Evolutionary conservation across 2,329 filamentous ascomycete species (phyloP), one percentile per base, ranked within the genome.

Genomic region (Cercospora citrullina): DNA sequence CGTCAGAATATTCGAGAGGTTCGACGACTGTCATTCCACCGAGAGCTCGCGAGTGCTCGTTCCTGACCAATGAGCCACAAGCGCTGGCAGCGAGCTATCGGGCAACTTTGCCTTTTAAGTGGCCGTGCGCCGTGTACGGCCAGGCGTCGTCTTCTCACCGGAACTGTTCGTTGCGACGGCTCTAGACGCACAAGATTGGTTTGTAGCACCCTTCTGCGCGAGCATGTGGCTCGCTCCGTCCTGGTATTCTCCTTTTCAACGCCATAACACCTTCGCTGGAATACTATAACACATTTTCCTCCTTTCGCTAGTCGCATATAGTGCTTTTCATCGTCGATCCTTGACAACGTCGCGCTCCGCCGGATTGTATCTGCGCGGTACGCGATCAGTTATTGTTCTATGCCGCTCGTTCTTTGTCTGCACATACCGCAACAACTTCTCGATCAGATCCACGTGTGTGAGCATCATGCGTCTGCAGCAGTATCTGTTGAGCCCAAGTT

Each of bases 381-480:
- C 26, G 51, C 18, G 5, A 21, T 70, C 39, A 69, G 70, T 68
- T 30, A 61, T 58, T 18, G 9, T 23, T 26, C 12, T 18, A 14
- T 21, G 36, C 58, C 31, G 51, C 14, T n/a, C 48, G 55, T 42
- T 26, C 31, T 42, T n/a, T 10, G 12, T 36, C 53, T 30, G 63
- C 26, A 75, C 87, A 75, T 89, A 96, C 92, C 94, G 92, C 73
- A 99, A 88, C 61, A 99, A 88, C 84, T 99, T 99, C 86, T 99
- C 95, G 75, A 99, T 97, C 70, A 99, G 86, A 80, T 99, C 95
- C 76, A 99, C 95, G 82, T 99, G 95, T 68, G 95, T 99, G 91
- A 99, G 97, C 81, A 99, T 89, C 95, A 99, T 99, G 77, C 95
- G 91, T 75, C 95, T 92, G 84, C 95, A 99, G 87, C 95, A 99